Evolutionary conservation across 2,329 filamentous ascomycete genomes (phyloP), one percentile per base, ranked within the genome.

Genomic region (Sporothrix luriei): DNA sequence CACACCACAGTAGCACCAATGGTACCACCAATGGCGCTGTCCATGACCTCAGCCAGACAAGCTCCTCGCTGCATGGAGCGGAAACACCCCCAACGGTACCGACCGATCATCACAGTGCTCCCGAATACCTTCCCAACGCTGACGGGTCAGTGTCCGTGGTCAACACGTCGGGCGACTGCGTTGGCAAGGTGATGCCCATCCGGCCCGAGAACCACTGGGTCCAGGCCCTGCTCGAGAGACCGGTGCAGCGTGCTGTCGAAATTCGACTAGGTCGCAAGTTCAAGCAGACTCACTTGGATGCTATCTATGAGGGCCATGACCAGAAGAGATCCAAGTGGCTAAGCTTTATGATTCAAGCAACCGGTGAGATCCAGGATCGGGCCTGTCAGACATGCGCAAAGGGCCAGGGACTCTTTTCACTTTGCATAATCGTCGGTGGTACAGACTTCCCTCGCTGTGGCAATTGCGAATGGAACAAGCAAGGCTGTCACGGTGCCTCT

Each of bases 381-480:
- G 78, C 79, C 38, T 85, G 84, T 66, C 72, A 76, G 0, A 79
- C 78, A 0, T 85, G 84, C 68, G 74, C 79, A 1, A 80, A 78
- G 68, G 79, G 79, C 33, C 77, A 79, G 26, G 83, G 83, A 0
- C 79, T 80, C 0, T 85, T 83, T 72, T 78, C 79, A 1, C 77
- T 79, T 5, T 85, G 83, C 73, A 78, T 84, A 64, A 78, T 82
- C 29, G 75, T 83, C 16, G 80, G 79, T 5, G 79, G 78, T 4
- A 74, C 76, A 7, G 76, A 81, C 4, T 83, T 84, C 67, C 79
- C 80, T 3, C 80, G 82, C 38, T 85, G 83, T 70, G 83, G 82
- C 40, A 85, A 85, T 72, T 85, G 83, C 72, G 82, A 84, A 73
- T 85, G 83, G 83, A 82, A 81, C 71, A 78, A 75, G 68, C 76